phyloP scores from a whole-genome alignment of 2,329 filamentous ascomycete species.

The Penicillium sp. region DNA sequence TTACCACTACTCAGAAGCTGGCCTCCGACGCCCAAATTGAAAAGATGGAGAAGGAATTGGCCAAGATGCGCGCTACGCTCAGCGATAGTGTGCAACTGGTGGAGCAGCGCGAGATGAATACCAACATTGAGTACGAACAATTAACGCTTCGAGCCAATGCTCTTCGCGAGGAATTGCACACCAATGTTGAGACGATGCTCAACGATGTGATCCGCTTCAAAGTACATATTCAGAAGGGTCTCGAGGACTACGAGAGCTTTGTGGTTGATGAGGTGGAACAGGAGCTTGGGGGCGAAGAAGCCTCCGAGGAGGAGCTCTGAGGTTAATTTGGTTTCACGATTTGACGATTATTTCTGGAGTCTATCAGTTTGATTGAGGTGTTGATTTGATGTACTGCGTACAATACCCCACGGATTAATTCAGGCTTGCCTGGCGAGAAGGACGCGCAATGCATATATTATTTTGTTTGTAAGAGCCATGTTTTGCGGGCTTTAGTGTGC shows the following conservation, averaged over 20 bases:
- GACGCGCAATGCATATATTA: slow-evolving; percentile 9
- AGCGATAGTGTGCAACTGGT: slow-evolving; percentile 84
- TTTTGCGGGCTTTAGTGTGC: not conserved
- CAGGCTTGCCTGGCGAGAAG: slow-evolving; percentile 2
- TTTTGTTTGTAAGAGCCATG: not conserved
- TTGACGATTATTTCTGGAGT: slow-evolving; percentile 7
- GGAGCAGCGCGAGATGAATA: slow-evolving; percentile 94
- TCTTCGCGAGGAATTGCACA: slow-evolving; percentile 94
- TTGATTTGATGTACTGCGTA: slow-evolving; percentile 11
- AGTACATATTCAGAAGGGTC: slow-evolving; percentile 85
- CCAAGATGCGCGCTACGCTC: slow-evolving; percentile 79
- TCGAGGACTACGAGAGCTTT: slow-evolving; percentile 93
- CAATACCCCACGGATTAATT: slow-evolving; percentile 10
- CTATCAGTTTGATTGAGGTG: slow-evolving; percentile 1
- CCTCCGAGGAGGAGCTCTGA: slow-evolving; percentile 32
- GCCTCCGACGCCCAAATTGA: slow-evolving; percentile 91
- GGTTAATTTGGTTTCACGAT: slow-evolving; percentile 10
- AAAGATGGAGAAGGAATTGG: slow-evolving; percentile 97
- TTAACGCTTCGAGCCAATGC: slow-evolving; percentile 77
- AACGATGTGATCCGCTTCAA: slow-evolving; percentile 99
- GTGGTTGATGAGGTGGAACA: slow-evolving; percentile 90
- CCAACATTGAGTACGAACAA: slow-evolving; percentile 93
- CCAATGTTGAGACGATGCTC: slow-evolving; percentile 89
- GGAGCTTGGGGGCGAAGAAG: slow-evolving; percentile 66
- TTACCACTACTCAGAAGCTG: slow-evolving; percentile 79